Base-by-base conservation (phyloP, 306 rosid species). In the Fagus crenata region DNA sequence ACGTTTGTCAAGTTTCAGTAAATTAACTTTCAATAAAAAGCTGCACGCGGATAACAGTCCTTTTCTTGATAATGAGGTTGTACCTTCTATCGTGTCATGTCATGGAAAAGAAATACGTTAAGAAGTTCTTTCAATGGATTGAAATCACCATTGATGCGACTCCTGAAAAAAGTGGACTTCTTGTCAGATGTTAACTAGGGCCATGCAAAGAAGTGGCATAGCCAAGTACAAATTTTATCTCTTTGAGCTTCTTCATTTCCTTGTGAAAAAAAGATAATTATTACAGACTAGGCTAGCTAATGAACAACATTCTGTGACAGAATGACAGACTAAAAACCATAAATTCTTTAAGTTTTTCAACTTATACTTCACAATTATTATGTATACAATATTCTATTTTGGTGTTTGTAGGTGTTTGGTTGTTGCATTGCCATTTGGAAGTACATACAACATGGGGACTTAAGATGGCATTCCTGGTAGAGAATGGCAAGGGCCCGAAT, bases 391-490 rank as follows among this genome's bases (percentile, higher is more conserved):
- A 63, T 54, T 56, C 2, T 71, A 33, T 12, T 73, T 49, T 73
- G 7, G 59, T 53, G 53, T 9, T 6, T 75, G 83, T 54, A 93
- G 97, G 96, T 32, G 86, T 93, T 49, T 93, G 96, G 97, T 85
- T 89, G 68, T 31, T 89, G 67, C 96, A 93, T 83, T 93, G 97
- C 77, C 96, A 90, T 85, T 81, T 93, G 74, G 98, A 93, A 84
- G 93, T 86, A 56, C 94, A 91, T 86, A 93, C 93, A 0, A 88
- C 91, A 3, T 93, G 96, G 97, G 97, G 97, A 61, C 87, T 90
- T 18, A 90, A 87, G 86, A 89, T 89, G 94, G 92, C 90, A 67
- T 90, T 90, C 72, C 7, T 89, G 22, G 94, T 93, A 78, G 93
- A 90, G 31, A 84, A 90, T 58, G 96, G 96, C 1, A 35, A 70